Percentiles rank a stretch among this genome's conserved stretches.
Evolutionary conservation across 768 basidiomycete species (phyloP).

Genomic region (Russula ochroleuca): DNA sequence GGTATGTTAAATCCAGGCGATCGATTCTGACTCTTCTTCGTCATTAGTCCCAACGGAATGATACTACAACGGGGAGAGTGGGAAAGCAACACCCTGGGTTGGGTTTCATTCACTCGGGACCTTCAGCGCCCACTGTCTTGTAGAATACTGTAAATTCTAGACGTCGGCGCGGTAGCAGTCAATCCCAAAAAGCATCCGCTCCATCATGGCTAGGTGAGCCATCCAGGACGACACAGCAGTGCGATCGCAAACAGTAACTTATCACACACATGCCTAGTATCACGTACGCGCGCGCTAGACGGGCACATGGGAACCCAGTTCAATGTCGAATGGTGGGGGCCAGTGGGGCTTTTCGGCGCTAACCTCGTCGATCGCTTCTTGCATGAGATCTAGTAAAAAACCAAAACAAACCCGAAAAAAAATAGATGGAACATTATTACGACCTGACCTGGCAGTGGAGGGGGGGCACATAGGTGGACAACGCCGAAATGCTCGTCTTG

Average conservation of each 20-base stretch:
- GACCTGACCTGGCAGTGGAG: neutral
- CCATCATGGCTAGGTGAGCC: neutral
- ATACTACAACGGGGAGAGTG: neutral
- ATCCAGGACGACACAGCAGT: neutral
- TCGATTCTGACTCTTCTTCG: neutral
- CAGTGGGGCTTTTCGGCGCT: slow-evolving; percentile 51
- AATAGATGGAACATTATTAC: neutral
- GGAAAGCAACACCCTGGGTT: neutral
- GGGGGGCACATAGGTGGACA: slow-evolving; percentile 21
- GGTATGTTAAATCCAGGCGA: neutral
- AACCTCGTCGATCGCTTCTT: slow-evolving; percentile 59
- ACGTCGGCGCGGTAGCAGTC: neutral
- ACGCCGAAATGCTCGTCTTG: slow-evolving; percentile 3
- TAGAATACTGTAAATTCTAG: neutral
- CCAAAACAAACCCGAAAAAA: neutral
- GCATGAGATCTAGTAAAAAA: slow-evolving; percentile 46
- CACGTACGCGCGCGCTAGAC: neutral
- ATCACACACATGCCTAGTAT: neutral
- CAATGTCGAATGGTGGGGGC: too few species aligned
- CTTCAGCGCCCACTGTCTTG: neutral
- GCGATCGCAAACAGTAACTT: neutral
- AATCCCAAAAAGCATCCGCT: neutral
- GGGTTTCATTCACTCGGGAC: neutral
- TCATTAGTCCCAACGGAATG: slow-evolving; percentile 1
- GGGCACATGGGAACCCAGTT: neutral